Conservation (phyloP, 805 yeast genomes). For the Yamadazyma olivae region DNA sequence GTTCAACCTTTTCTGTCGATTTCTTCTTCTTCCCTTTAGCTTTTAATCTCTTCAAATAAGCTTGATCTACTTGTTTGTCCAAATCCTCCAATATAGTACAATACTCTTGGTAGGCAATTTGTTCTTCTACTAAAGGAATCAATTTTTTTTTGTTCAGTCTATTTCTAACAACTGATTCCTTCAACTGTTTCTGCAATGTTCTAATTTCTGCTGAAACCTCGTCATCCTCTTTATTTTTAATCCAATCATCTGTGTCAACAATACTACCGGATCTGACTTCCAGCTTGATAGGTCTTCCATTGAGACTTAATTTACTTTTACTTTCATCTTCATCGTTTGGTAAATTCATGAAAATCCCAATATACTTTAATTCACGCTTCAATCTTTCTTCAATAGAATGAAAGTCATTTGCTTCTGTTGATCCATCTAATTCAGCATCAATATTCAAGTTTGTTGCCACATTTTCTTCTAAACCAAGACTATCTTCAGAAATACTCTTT, state of each 20-base stretch:
- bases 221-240: constrained; percentile 82
- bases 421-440: constrained; percentile 30
- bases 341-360: constrained; percentile 79
- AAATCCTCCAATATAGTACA: constrained; percentile 85
- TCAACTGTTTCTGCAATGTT: constrained; percentile 63
- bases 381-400: constrained; percentile 81
- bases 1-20: constrained; percentile 35
- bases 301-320: constrained; percentile 22
- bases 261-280: constrained; percentile 22
- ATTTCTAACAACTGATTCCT: constrained; percentile 59
- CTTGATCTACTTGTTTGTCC: constrained; percentile 96
- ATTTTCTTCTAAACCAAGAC: constrained; percentile 19
- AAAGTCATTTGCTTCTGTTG: constrained; percentile 58
- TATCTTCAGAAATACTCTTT: constrained; percentile 12
- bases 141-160: constrained; percentile 62
- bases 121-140: constrained; percentile 76
- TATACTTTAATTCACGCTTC: constrained; percentile 81
- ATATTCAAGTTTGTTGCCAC: constrained; percentile 34
- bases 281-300: constrained; percentile 20
- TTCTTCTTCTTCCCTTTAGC: constrained; percentile 67
- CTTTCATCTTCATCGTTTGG: constrained; percentile 33
- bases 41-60: constrained; percentile 77
- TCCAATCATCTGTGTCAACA: constrained; percentile 69
- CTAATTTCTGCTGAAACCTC: constrained; percentile 87
- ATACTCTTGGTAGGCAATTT: constrained; percentile 93